These are phyloP conservation scores for Saccharomycopsis selenospora DNA, from an alignment of 805 yeast species.

Conservation along the genomic window DNA sequence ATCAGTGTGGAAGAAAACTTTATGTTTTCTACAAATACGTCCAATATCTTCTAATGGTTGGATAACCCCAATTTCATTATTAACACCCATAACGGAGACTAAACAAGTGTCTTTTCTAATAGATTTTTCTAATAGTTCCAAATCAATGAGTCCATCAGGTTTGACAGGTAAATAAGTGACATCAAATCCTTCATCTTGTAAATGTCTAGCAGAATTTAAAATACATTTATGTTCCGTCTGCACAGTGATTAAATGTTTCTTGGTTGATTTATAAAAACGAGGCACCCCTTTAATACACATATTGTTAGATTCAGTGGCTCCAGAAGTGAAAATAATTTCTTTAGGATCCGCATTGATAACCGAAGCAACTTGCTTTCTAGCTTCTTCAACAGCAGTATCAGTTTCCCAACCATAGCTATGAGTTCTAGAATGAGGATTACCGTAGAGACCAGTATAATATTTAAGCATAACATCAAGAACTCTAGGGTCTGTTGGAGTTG, in stretches of 20 bases:
- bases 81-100: constrained; percentile 94
- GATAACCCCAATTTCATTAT: constrained; percentile 95
- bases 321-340: constrained; percentile 93
- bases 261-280: constrained; percentile 80
- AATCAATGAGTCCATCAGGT: constrained; percentile 68
- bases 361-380: constrained; percentile 74
- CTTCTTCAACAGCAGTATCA: constrained; percentile 80
- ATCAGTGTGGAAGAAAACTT: constrained; percentile 95
- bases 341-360: constrained; percentile 91
- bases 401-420: constrained; percentile 99
- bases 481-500: constrained; percentile 96
- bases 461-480: constrained; percentile 83
- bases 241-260: constrained; percentile 89
- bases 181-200: constrained; percentile 96
- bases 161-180: constrained; percentile 87
- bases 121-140: constrained; percentile 71
- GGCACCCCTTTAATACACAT: constrained; percentile 95
- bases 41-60: constrained; percentile 97
- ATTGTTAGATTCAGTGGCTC: constrained; percentile 97
- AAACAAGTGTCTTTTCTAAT: constrained; percentile 87
- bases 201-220: constrained; percentile 88
- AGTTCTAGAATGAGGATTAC: constrained; percentile 96
- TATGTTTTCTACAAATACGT: constrained; percentile 70
- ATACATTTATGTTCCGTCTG: constrained; percentile 99
- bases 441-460: constrained; percentile 87